Evolutionary conservation across 345 rosid species (phyloP).

Genomic region (Eutrema heterophyllum): DNA sequence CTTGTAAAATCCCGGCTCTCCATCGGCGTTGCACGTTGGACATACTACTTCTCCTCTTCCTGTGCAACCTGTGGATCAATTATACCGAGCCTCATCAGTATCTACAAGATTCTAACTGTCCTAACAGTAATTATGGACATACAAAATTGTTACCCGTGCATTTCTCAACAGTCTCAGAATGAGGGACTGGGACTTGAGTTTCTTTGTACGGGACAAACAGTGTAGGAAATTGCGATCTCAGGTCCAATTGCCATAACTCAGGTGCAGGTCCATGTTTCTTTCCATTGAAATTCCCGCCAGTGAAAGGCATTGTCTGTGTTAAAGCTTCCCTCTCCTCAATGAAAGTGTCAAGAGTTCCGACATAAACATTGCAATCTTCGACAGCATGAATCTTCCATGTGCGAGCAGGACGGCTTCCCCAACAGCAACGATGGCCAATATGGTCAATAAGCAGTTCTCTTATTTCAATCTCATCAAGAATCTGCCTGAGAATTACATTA

Average conservation of each 20-base stretch:
- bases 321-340: constrained; percentile 78
- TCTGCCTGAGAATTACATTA: constrained; percentile 47
- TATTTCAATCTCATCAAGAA: constrained; percentile 87
- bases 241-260: constrained; percentile 77
- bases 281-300: constrained; percentile 46
- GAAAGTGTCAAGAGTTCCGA: constrained; percentile 89
- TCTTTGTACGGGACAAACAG: constrained; percentile 66
- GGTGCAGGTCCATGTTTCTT: constrained; percentile 51
- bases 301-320: constrained; percentile 59
- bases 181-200: constrained; percentile 52
- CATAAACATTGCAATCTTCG: constrained; percentile 95
- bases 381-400: constrained; percentile 83
- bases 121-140: background rate
- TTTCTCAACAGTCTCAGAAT: constrained; percentile 67
- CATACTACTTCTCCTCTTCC: constrained; percentile 71
- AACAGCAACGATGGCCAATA: constrained; percentile 90
- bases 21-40: constrained; percentile 64
- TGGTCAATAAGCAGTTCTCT: constrained; percentile 91
- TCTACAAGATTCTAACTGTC: background rate
- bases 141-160: constrained; percentile 50
- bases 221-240: constrained; percentile 74
- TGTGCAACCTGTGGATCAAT: constrained; percentile 49
- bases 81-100: constrained; percentile 9
- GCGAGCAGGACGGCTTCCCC: constrained; percentile 98
- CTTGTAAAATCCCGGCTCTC: constrained; percentile 76